A percentile compares a stretch with the other conserved stretches of the same genome.
Evolutionary conservation across 2,329 filamentous ascomycete genomes (phyloP).

Genomic region (Parascedosporium putredinis): DNA sequence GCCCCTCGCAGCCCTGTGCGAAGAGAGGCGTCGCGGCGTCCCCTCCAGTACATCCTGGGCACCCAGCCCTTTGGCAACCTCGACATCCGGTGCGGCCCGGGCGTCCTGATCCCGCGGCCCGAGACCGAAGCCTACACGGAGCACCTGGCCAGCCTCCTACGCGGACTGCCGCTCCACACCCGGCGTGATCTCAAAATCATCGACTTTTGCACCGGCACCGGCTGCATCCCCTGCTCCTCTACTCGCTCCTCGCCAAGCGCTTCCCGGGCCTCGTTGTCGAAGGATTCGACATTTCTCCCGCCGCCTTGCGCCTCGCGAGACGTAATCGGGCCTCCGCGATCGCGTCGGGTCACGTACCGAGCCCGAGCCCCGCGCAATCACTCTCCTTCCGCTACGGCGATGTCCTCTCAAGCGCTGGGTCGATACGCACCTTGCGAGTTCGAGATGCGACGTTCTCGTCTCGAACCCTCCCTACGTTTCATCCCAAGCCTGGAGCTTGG

Average conservation of each 20-base stretch:
- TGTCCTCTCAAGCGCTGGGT: slow-evolving; percentile 35
- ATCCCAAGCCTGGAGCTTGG: slow-evolving; percentile 27
- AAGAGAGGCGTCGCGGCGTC: slow-evolving; percentile 45
- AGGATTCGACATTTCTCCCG: slow-evolving; percentile 63
- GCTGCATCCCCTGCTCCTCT: slow-evolving; percentile 79
- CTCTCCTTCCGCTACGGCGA: slow-evolving; percentile 38
- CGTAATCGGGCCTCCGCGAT: slow-evolving; percentile 52
- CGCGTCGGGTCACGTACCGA: slow-evolving; percentile 15
- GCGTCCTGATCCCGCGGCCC: slow-evolving; percentile 76
- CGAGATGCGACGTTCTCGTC: slow-evolving; percentile 55
- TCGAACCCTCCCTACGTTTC: slow-evolving; percentile 93
- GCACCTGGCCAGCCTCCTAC: slow-evolving; percentile 40
- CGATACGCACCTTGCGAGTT: slow-evolving; percentile 12
- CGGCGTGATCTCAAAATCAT: slow-evolving; percentile 46
- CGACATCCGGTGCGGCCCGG: slow-evolving; percentile 63
- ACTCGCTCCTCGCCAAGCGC: slow-evolving; percentile 43
- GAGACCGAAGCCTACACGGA: slow-evolving; percentile 63
- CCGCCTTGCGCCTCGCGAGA: slow-evolving; percentile 54
- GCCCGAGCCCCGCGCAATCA: slow-evolving; percentile 12
- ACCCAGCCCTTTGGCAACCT: slow-evolving; percentile 79
- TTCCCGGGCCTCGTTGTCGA: slow-evolving; percentile 37
- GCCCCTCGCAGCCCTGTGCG: slow-evolving; percentile 32
- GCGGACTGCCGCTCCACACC: slow-evolving; percentile 5
- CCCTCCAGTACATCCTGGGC: slow-evolving; percentile 88
- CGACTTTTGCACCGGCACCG: slow-evolving; percentile 84